Evolutionary conservation across 495 filamentous ascomycete species (phyloP).

Genomic region (Aspergillus ostianus): DNA sequence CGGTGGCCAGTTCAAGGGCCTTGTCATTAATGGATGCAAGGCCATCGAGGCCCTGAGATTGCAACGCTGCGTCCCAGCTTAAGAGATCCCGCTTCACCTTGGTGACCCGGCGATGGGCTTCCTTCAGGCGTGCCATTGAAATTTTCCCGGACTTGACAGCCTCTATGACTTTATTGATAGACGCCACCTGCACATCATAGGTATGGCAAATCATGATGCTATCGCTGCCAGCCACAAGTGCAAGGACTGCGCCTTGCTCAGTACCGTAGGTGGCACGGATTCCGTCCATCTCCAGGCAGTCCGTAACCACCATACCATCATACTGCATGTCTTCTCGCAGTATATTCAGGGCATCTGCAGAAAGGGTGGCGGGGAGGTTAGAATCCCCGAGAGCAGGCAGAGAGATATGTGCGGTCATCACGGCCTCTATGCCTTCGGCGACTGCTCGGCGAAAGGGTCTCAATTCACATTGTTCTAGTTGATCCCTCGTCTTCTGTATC

Average conservation of each 20-base stretch:
- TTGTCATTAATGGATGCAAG: conserved; percentile 25
- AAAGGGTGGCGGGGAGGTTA: conserved; percentile 39
- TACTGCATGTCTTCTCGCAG: conserved; percentile 41
- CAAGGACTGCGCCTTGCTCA: conserved; percentile 45
- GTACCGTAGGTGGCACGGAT: conserved; percentile 48
- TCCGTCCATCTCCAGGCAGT: conserved; percentile 48
- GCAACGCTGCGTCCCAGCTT: conserved; percentile 28
- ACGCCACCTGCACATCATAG: conserved; percentile 42
- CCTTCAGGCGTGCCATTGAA: conserved; percentile 27
- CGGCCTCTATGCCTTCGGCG: conserved; percentile 39
- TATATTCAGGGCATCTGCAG: conserved; percentile 34
- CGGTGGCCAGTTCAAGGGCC: conserved; percentile 25
- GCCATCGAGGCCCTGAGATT: conserved; percentile 12
- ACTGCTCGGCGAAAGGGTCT: conserved; percentile 44
- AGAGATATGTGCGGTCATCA: conserved; percentile 47
- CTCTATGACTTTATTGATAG: conserved; percentile 40
- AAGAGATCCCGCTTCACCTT: conserved; percentile 37
- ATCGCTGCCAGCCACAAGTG: conserved; percentile 48
- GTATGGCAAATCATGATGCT: conserved; percentile 54
- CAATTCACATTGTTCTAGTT: conserved; percentile 40
- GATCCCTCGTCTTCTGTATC: conserved; percentile 36
- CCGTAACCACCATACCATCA: conserved; percentile 40
- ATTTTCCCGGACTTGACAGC: conserved; percentile 41
- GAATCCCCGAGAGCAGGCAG: conserved; percentile 33
- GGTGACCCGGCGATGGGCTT: conserved; percentile 37